Evolutionary conservation across 345 rosid species (phyloP).

Genomic region (Xanthoceras sorbifolium): DNA sequence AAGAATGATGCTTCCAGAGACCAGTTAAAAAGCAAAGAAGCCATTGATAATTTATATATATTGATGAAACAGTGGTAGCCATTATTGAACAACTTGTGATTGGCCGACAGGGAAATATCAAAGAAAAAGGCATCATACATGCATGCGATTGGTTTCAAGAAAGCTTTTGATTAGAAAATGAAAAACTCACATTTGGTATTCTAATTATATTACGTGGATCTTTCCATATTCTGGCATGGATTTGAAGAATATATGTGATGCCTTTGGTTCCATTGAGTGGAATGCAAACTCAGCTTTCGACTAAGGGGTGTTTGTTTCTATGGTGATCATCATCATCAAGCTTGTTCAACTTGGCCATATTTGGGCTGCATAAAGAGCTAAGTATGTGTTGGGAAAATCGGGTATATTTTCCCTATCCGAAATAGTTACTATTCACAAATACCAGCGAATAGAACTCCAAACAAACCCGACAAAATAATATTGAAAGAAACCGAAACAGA

Average conservation of each 20-base stretch:
- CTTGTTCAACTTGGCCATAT: slow-evolving; percentile 48
- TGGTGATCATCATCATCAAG: slow-evolving; percentile 21
- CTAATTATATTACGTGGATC: slow-evolving; percentile 38
- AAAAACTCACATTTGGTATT: slow-evolving; percentile 14
- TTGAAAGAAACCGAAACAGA: too few relatives aligned
- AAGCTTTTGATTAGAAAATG: slow-evolving; percentile 19
- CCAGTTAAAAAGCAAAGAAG: slow-evolving; percentile 18
- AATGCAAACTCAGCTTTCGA: slow-evolving; percentile 56
- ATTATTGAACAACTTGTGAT: slow-evolving; percentile 37
- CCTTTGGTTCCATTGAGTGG: slow-evolving; percentile 45
- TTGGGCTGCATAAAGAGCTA: slow-evolving; percentile 26
- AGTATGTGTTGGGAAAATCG: too few relatives aligned
- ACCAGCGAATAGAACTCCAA: too few relatives aligned
- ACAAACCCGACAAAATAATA: too few relatives aligned
- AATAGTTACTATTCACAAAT: too few relatives aligned
- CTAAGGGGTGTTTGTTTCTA: slow-evolving; percentile 26
- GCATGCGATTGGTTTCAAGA: slow-evolving; percentile 33
- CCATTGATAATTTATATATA: slow-evolving; percentile 4
- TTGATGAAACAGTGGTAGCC: slow-evolving; percentile 38
- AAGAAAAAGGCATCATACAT: slow-evolving; percentile 15
- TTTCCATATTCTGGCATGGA: slow-evolving; percentile 29
- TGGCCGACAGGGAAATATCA: slow-evolving; percentile 42
- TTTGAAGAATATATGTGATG: slow-evolving; percentile 42
- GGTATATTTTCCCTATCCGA: too few relatives aligned
- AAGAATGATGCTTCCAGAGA: slow-evolving; percentile 30